Evolutionary conservation across 352 stramenopile genomes (phyloP), one percentile per base, ranked within the genome.

Genomic region (Phytopythium cucurbitacearum): DNA sequence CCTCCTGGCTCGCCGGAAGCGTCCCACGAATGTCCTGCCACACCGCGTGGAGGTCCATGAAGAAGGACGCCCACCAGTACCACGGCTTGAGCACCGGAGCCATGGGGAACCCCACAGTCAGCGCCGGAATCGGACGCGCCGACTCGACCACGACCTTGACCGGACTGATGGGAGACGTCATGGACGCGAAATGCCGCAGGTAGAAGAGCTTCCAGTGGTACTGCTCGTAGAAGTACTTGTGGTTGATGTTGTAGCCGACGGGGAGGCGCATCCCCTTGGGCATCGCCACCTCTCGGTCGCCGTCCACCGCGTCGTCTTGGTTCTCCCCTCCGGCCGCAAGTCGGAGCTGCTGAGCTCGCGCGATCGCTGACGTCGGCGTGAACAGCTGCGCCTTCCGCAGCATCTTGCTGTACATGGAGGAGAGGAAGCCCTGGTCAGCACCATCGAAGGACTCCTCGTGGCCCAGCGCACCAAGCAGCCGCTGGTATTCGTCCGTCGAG

Each of bases 221-320:
- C 67, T 92, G 80, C 50, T 94, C 84, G 62, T 90, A 93, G 52
- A 85, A 92, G 57, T 91, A 96, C 71, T 94, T 94, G 73, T 96
- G 84, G 67, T 96, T 94, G 70, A 94, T 94, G 58, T 96, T 96
- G 67, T 94, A 96, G 15, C 81, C 83, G 46, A 96, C 85, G 5
- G 84, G 76, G 7, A 96, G 65, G 37, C 85, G 73, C 80, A 93
- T 91, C 44, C 78, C 83, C 15, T 76, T 83, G 15, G 73, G 68
- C 9, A 50, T 56, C 7, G 56, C 51, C 28, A 81, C 57, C 33
- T 73, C 56, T 38, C 65, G 62, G 1, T 79, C 70, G 10, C 69
- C 43, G 35, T 84, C 57, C 10, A 48, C 53, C 12, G 64, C 67
- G 15, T 51, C 33, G 8, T n/a, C 34, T 15, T 41, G 10, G 21